phyloP scores from a whole-genome alignment of 202 grass and related monocot species.

The Setaria viridis region DNA sequence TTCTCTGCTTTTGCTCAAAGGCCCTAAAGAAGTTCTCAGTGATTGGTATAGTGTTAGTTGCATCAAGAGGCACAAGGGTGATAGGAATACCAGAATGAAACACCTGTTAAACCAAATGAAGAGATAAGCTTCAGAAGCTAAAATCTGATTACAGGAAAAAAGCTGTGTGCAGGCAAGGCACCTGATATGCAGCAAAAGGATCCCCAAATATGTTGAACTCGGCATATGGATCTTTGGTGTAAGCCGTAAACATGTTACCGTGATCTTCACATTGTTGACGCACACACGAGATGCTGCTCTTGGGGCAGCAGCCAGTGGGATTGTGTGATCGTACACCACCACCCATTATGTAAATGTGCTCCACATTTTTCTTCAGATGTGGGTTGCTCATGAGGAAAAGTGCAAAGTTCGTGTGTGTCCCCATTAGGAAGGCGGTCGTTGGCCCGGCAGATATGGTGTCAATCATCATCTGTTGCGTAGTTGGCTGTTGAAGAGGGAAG shows the following conservation, averaged over 20 bases:
- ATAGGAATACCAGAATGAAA: constrained; percentile 75
- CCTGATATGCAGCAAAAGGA: constrained; percentile 86
- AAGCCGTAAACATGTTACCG: constrained; percentile 76
- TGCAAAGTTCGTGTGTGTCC: constrained; percentile 69
- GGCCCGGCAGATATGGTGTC: constrained; percentile 63
- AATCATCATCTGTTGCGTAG: constrained; percentile 61
- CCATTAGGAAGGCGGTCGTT: constrained; percentile 62
- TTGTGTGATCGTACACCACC: constrained; percentile 68
- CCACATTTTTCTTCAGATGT: constrained; percentile 69
- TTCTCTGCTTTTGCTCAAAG: constrained; percentile 55
- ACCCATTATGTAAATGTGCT: constrained; percentile 84
- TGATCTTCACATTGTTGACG: constrained; percentile 68
- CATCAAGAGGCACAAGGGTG: constrained; percentile 82
- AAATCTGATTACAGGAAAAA: not conserved
- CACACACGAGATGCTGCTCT: constrained; percentile 47
- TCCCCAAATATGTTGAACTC: constrained; percentile 87
- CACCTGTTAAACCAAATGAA: constrained; percentile 47
- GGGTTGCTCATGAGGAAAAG: constrained; percentile 73
- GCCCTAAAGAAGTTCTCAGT: constrained; percentile 58
- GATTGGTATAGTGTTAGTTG: constrained; percentile 74
- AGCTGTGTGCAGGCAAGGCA: constrained; percentile 24
- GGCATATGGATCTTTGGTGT: constrained; percentile 64
- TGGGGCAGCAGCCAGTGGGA: constrained; percentile 72
- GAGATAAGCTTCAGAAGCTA: not conserved
- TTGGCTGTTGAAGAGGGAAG: constrained; percentile 55